Percentiles rank a stretch among this genome's conserved stretches.
These are phyloP conservation scores for Lepidium campestre DNA, from an alignment of 441 rosid genomes.

Conservation along the genomic window DNA sequence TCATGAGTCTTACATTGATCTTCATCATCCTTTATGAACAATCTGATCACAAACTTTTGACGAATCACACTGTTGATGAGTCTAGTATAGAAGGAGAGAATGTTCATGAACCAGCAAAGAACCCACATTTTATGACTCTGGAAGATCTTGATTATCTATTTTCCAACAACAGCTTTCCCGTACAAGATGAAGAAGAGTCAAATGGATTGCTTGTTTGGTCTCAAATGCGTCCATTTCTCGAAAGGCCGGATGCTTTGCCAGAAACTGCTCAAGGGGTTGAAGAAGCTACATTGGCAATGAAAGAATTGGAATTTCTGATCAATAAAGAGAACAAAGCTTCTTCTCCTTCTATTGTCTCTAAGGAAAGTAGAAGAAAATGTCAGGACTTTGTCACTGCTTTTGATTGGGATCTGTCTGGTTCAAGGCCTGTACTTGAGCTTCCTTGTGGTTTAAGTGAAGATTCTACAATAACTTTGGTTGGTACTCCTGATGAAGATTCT, in stretches of 20 bases:
- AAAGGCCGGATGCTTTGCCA: constrained; percentile 69
- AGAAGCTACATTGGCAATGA: constrained; percentile 70
- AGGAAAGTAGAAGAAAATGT: constrained; percentile 35
- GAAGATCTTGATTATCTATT: constrained; percentile 59
- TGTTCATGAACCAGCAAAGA: constrained; percentile 21
- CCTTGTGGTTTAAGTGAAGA: constrained; percentile 77
- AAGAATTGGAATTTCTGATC: constrained; percentile 36
- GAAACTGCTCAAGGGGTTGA: constrained; percentile 72
- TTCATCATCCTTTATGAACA: constrained; percentile 50
- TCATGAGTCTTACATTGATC: constrained; percentile 48
- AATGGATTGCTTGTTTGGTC: constrained; percentile 56
- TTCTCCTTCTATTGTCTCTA: constrained; percentile 13
- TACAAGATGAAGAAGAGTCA: constrained; percentile 26
- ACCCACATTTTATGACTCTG: constrained; percentile 38
- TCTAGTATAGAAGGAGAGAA: constrained; percentile 25
- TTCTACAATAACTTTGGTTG: constrained; percentile 71
- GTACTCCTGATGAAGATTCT: constrained; percentile 50
- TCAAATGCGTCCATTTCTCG: constrained; percentile 50
- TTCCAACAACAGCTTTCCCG: constrained; percentile 36
- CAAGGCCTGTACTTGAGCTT: constrained; percentile 42
- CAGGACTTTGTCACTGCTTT: constrained; percentile 40
- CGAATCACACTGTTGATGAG: constrained; percentile 31
- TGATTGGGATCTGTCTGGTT: constrained; percentile 26
- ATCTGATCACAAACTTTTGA: constrained; percentile 43
- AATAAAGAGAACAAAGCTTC: constrained; percentile 28